Evolutionary conservation across 805 yeast genomes (phyloP), one percentile per base, ranked within the genome.

Genomic region (Hanseniaspora clermontiae): DNA sequence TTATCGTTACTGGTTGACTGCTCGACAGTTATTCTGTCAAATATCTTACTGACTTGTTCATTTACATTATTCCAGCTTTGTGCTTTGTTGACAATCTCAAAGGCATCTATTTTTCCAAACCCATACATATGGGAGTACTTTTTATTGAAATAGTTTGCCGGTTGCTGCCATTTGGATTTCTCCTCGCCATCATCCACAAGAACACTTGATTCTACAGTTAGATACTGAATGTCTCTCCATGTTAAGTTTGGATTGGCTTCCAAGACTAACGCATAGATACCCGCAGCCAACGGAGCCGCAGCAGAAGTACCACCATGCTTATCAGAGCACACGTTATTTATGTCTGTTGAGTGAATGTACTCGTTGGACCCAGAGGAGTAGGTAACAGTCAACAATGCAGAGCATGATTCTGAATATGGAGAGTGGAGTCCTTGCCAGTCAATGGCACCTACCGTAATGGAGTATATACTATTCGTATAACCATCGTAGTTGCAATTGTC

Each of bases 401-500:
- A 80, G 67, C 98, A 93, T 2, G 91, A 78, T 70, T 93, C 98
- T 0, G 97, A 79, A 66, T 93, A 93, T 17, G 78, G 77, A 1
- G 98, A 97, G 66, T 89, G 97, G 20, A 78, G 64, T 9, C 95
- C 96, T 63, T 79, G 79, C 64, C 84, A 82, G 66, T 93, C 98
- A 48, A 93, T 79, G 5, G 97, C 96, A 47, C 95, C 89, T 10
- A 93, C 93, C 0, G 98, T 93, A 58, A 93, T 86, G 1, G 97
- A 89, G 66, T 85, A 91, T 45, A 93, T 93, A 46, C 95, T 84
- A 68, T 93, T 93, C 10, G 98, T 93, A 71, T 93, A 93, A 8
- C 98, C 98, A 68, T 93, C 98, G 68, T 83, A 93, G 66, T 93
- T 93, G 74, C 98, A 93, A 61, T 87, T 87, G 67, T 93, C 98